Conservation (phyloP, 768 basidiomycete genomes). For the Leccinellum luteum region DNA sequence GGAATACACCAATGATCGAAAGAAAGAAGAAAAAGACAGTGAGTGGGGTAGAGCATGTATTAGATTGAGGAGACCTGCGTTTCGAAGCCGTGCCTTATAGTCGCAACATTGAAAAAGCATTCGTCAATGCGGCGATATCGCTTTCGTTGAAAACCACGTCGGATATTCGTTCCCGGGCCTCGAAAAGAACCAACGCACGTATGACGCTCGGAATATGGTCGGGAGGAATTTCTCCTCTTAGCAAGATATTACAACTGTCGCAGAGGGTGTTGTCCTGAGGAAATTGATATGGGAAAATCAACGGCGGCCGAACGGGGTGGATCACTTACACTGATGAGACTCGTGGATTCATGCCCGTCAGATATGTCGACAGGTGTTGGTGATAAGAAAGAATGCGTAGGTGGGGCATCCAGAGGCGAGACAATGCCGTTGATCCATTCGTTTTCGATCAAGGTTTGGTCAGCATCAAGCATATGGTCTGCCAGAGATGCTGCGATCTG, state of each 20-base stretch:
- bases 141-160: conserved; percentile 8
- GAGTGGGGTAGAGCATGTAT: not conserved
- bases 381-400: not conserved
- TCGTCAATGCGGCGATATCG: conserved; percentile 16
- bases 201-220: conserved; percentile 23
- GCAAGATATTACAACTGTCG: conserved; percentile 10
- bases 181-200: conserved; percentile 19
- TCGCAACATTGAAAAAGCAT: conserved; percentile 23
- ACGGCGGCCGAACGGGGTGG: not conserved
- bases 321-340: conserved; percentile 12
- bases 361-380: conserved; percentile 1
- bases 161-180: conserved; percentile 8
- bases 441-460: not conserved
- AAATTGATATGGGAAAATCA: not conserved
- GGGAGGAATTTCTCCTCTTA: conserved; percentile 15
- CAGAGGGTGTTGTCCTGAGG: conserved; percentile 16
- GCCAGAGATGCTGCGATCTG: not conserved
- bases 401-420: not conserved
- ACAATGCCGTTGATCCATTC: not conserved
- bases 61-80: not conserved
- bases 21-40: not conserved
- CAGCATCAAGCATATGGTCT: not conserved
- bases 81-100: conserved; percentile 1
- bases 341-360: conserved; percentile 3
- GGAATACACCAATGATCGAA: not conserved